Evolutionary conservation across 163 green algal species (phyloP).

Genomic region (Chlamydomonas reinhardtii): DNA sequence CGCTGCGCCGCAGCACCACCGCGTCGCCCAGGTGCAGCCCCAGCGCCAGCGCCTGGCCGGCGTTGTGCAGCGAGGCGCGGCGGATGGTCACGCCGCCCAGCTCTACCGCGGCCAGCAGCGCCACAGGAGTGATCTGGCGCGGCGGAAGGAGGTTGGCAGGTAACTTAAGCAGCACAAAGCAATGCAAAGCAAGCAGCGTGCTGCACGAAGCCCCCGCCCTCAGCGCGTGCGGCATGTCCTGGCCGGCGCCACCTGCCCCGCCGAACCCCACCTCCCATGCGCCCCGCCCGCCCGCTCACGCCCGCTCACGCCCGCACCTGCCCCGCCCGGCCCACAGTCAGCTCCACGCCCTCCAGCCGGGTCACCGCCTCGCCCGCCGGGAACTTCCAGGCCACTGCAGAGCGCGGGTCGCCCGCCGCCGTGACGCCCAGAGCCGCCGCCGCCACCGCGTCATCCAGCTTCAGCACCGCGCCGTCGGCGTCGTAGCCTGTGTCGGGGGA

Average conservation of each 20-base stretch:
- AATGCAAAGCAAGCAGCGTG: too few species aligned
- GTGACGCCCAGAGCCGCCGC: conserved; percentile 46
- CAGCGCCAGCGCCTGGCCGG: conserved; percentile 20
- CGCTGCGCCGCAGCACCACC: conserved; percentile 61
- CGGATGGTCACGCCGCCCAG: conserved; percentile 60
- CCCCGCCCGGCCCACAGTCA: conserved; percentile 67
- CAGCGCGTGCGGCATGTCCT: too few species aligned
- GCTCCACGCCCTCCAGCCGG: conserved; percentile 58
- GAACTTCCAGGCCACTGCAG: conserved; percentile 80
- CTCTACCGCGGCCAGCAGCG: conserved; percentile 54
- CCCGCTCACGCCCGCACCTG: conserved; percentile 38
- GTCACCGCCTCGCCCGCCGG: conserved; percentile 63
- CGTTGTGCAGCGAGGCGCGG: conserved; percentile 67
- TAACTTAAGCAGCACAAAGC: too few species aligned
- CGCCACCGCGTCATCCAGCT: conserved; percentile 63
- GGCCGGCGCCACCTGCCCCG: too few species aligned
- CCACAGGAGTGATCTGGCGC: conserved; percentile 56
- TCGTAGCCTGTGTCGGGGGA: conserved; percentile 67
- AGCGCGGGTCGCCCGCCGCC: conserved; percentile 63
- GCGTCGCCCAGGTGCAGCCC: conserved; percentile 54
- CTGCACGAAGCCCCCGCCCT: too few species aligned
- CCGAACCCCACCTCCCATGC: too few species aligned
- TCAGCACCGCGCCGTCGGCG: conserved; percentile 74
- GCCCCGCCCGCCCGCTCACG: too few species aligned
- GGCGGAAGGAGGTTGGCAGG: neutral